These are phyloP conservation scores for Pseudoneurospora amorphoporcata DNA, from an alignment of 495 filamentous ascomycete genomes.

Conservation along the genomic window DNA sequence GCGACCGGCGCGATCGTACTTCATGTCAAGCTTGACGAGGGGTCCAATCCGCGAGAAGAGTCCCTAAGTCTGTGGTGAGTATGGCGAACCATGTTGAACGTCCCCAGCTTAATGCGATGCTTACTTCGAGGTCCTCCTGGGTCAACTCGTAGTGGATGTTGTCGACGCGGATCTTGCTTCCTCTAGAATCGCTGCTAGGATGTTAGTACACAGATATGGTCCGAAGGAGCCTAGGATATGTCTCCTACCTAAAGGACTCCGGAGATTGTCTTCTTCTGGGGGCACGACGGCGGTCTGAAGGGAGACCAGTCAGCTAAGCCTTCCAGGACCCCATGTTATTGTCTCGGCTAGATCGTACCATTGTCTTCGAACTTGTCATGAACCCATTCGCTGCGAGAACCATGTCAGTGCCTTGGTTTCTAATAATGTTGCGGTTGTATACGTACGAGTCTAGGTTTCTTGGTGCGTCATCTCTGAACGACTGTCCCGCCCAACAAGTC, in stretches of 20 bases:
- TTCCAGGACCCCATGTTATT: conserved; percentile 18
- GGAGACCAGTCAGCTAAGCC: conserved; percentile 16
- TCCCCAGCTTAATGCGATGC: conserved; percentile 1
- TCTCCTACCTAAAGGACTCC: conserved; percentile 41
- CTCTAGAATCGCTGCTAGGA: conserved; percentile 34
- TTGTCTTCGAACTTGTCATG: conserved; percentile 76
- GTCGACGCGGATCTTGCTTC: conserved; percentile 73
- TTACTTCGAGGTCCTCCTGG: conserved; percentile 74
- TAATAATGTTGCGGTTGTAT: conserved; percentile 3
- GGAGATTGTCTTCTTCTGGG: conserved; percentile 35
- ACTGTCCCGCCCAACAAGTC: conserved; percentile 26
- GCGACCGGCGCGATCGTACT: conserved; percentile 85
- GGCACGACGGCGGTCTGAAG: conserved; percentile 22
- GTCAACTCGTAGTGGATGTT: conserved; percentile 92
- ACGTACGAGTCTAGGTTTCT: conserved; percentile 45
- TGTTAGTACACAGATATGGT: background rate
- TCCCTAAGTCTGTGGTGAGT: conserved; percentile 40
- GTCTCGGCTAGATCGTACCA: conserved; percentile 20
- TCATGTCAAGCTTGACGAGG: conserved; percentile 56
- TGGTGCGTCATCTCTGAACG: conserved; percentile 38
- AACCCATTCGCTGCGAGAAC: conserved; percentile 64
- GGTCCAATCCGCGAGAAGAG: conserved; percentile 73
- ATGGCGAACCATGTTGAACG: background rate
- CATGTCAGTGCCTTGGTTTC: conserved; percentile 8
- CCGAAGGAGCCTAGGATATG: background rate